Evolutionary conservation across 208 protist species (phyloP), one percentile per base, ranked within the genome.

Genomic region (Acanthamoeba triangularis): DNA sequence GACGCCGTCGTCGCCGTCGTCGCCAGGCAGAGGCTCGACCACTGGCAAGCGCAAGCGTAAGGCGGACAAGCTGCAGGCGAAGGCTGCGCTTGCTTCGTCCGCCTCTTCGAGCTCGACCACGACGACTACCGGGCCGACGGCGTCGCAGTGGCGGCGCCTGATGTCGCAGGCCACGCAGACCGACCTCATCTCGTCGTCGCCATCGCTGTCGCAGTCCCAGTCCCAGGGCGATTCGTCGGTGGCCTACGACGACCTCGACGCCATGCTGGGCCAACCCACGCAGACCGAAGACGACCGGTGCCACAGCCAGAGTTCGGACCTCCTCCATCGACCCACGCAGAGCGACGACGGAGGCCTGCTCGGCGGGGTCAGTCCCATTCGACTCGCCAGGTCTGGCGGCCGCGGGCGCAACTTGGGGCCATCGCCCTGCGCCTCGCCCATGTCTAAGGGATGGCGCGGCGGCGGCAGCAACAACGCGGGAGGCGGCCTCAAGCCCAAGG

Each of bases 81-180:
- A 23, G 61, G 61, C 13, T 30, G 13, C 61, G 16, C 8, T 76
- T 3, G 33, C 35, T n/a, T 76, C 67, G 33, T 76, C 33, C 13
- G n/a, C n/a, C n/a, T n/a, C n/a, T n/a, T n/a, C n/a, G n/a, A 35
- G 67, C 67, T 41, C 35, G 28, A 44, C 33, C 67, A 76, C 33
- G 8, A 76, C 33, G 8, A 44, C 28, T 2, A 44, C 14, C 10
- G 28, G 14, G 1, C 35, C 30, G 33, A 25, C 67, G 10, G 10
- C 28, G 30, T 28, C 28, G 74, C 74, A 82, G 30, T 25, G 76
- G 76, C 76, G 47, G 14, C 44, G 76, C 18, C 76, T 85, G 44
- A 85, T 85, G 76, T 85, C 76, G 76, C 76, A 85, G 47, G 28
- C 76, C 6, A 85, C 76, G 44, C 76, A 85, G 13, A 5, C 47